Evolutionary conservation across 306 rosid genomes (phyloP), one percentile per base, ranked within the genome.

Genomic region (Dalbergia cochinchinensis): DNA sequence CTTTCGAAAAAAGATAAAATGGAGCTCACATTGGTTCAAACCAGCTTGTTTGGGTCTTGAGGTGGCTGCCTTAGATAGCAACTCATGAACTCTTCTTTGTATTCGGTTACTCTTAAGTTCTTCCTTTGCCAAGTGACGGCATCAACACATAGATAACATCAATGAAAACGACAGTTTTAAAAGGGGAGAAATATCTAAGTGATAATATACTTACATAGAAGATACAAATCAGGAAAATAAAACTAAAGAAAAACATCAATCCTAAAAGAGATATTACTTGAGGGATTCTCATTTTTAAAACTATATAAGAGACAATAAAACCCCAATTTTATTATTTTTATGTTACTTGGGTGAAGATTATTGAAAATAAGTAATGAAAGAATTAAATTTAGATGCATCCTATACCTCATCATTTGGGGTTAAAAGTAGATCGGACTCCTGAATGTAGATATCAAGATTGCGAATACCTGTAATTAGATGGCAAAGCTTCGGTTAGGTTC

Each of bases 101-200:
- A 95, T 95, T 75, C 96, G 86, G 83, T 16, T 90, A 80, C 85
- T 88, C 87, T 89, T 95, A 85, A 95, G 77, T 87, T 93, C 99
- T 90, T 91, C 96, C 99, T 95, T 91, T 81, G 77, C 84, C 83
- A 83, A 88, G 78, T 60, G 87, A 78, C 64, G 89, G 67, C 70
- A 83, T 73, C 64, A 65, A 84, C 4, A 20, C 61, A 81, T 37
- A 68, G 65, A 83, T 55, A 79, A 73, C 77, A 85, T 62, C 77
- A 82, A 74, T 33, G 39, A 61, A 84, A 71, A 80, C 39, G 48
- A 75, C 69, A 9, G 5, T 47, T 55, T 3, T 22, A 41, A 26
- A 6, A 8, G 47, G 11, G 47, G 37, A 45, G 64, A 78, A 61
- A 41, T 42, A 58, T 15, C 35, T 16, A 19, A 37, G 55, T 67